phyloP scores from a whole-genome alignment of 2,329 filamentous ascomycete species.

The Fusarium musae region DNA sequence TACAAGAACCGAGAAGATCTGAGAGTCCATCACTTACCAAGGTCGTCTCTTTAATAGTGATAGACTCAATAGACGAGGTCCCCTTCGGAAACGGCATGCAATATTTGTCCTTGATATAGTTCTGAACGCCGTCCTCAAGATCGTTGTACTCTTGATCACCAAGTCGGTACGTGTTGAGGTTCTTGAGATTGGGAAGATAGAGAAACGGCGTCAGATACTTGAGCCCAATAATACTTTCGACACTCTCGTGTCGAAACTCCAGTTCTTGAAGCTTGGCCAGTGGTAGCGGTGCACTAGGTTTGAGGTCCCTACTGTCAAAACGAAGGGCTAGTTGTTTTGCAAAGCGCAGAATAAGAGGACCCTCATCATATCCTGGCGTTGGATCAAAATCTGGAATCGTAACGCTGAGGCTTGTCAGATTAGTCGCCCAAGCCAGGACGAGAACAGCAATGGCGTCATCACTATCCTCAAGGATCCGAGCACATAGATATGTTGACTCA shows the following conservation, averaged over 20 bases:
- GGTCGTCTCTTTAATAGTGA: background rate
- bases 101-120: background rate
- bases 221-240: background rate
- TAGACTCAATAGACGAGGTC: background rate
- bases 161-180: background rate
- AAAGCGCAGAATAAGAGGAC: background rate
- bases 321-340: background rate
- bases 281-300: background rate
- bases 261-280: background rate
- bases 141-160: background rate
- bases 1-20: background rate
- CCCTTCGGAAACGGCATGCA: background rate
- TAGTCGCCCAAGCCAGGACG: background rate
- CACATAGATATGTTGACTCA: background rate
- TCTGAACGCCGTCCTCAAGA: fast-evolving
- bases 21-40: background rate
- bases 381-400: background rate
- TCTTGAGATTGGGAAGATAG: background rate
- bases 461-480: fast-evolving
- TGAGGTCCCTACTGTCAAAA: fast-evolving
- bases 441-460: background rate
- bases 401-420: background rate
- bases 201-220: background rate
- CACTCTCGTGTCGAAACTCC: background rate
- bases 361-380: fast-evolving